Conservation (phyloP, 352 stramenopile species). For the Blastocystis sp. region DNA sequence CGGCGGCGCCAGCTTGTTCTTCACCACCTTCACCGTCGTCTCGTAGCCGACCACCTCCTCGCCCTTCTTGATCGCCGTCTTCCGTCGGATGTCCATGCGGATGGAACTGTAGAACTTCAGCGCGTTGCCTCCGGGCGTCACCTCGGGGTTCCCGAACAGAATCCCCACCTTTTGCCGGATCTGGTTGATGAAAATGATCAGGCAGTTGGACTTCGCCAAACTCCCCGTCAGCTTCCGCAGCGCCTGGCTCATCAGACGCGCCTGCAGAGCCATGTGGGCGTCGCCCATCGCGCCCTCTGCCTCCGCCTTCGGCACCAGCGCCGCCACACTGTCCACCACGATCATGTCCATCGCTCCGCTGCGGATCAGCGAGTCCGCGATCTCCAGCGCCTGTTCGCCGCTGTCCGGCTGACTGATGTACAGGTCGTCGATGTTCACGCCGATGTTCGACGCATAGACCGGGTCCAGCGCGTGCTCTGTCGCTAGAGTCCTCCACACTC, state of each 20-base stretch:
- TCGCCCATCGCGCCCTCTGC: conserved; percentile 84
- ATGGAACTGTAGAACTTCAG: conserved; percentile 79
- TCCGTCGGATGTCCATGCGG: conserved; percentile 84
- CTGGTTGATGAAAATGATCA: conserved; percentile 96
- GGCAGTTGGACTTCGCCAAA: conserved; percentile 83
- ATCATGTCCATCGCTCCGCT: conserved; percentile 88
- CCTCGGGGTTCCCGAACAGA: conserved; percentile 90
- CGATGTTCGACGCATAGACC: conserved; percentile 75
- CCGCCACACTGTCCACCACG: conserved; percentile 89
- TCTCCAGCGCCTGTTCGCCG: conserved; percentile 92
- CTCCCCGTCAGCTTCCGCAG: conserved; percentile 89
- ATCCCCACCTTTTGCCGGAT: conserved; percentile 88
- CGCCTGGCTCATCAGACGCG: conserved; percentile 88
- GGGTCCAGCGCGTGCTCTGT: conserved; percentile 91
- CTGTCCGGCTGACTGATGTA: conserved; percentile 91
- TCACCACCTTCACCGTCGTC: conserved; percentile 91
- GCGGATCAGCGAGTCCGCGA: conserved; percentile 88
- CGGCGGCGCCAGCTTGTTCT: conserved; percentile 92
- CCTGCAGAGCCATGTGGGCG: conserved; percentile 89
- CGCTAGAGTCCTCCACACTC: not conserved
- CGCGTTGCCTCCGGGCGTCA: conserved; percentile 80
- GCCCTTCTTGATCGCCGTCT: conserved; percentile 77
- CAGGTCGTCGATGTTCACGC: conserved; percentile 86
- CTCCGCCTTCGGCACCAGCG: conserved; percentile 86
- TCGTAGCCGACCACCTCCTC: conserved; percentile 80